Conservation (phyloP, 305 asterid genomes). For the Fraxinus platypoda region DNA sequence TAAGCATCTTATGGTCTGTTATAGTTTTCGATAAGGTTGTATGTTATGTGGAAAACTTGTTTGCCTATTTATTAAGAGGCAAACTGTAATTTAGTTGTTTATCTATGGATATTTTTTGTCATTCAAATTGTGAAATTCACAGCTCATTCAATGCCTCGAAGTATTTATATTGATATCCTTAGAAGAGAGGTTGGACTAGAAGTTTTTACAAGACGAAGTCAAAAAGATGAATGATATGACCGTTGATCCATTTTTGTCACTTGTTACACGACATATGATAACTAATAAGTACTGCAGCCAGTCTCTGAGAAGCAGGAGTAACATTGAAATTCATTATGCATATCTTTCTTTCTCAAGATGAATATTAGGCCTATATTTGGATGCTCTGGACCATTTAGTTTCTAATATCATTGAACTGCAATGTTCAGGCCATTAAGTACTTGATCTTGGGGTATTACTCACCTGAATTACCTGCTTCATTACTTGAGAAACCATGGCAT, state of each 20-base stretch:
- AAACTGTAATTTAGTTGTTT: conserved; percentile 15
- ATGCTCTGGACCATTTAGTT: neutral
- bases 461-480: neutral
- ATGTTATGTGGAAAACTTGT: neutral
- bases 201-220: neutral
- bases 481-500: neutral
- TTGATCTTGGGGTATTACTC: neutral
- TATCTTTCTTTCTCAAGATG: neutral
- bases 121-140: conserved; percentile 2
- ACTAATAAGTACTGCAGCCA: neutral
- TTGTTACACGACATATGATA: neutral
- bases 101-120: neutral
- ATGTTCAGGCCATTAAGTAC: neutral
- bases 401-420: neutral
- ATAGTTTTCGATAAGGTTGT: conserved; percentile 8
- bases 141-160: conserved; percentile 13
- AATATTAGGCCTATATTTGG: neutral
- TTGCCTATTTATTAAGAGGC: conserved; percentile 8
- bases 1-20: conserved; percentile 34
- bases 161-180: neutral
- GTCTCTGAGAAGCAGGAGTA: neutral
- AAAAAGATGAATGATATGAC: neutral
- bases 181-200: neutral
- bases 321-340: neutral
- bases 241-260: neutral